Evolutionary conservation across 2,329 filamentous ascomycete genomes (phyloP).

Genomic region (Aureobasidium lini): DNA sequence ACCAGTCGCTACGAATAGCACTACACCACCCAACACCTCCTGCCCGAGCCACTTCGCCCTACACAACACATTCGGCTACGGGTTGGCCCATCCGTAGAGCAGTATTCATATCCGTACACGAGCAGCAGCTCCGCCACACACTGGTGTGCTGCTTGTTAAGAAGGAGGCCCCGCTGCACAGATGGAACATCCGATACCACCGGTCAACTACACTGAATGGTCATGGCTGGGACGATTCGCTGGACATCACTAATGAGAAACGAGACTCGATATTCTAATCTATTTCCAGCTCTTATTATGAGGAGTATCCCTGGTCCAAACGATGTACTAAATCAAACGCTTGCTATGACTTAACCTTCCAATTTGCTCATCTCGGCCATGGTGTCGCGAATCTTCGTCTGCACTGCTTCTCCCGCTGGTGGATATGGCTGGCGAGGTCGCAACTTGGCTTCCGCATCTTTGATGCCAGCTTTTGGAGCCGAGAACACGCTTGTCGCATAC

Average conservation of each 20-base stretch:
- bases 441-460: slow-evolving; percentile 52
- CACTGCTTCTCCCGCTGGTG: slow-evolving; percentile 36
- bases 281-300: not conserved
- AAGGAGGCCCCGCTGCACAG: not conserved
- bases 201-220: not conserved
- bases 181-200: not conserved
- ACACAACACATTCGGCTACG: not conserved
- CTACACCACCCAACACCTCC: not conserved
- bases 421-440: slow-evolving; percentile 55
- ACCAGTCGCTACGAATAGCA: not conserved
- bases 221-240: not conserved
- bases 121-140: not conserved
- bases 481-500: slow-evolving; percentile 56
- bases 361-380: slow-evolving; percentile 34
- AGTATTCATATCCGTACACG: not conserved
- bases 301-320: not conserved
- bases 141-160: not conserved
- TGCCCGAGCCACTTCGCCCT: not conserved
- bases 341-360: slow-evolving; percentile 26
- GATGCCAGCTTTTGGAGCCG: slow-evolving; percentile 53
- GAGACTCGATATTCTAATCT: not conserved
- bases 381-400: slow-evolving; percentile 36
- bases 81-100: not conserved
- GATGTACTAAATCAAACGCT: not conserved
- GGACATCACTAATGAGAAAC: slow-evolving; percentile 9